Evolutionary conservation across 306 rosid species (phyloP), one percentile per base, ranked within the genome.

Genomic region (Neltuma alba): DNA sequence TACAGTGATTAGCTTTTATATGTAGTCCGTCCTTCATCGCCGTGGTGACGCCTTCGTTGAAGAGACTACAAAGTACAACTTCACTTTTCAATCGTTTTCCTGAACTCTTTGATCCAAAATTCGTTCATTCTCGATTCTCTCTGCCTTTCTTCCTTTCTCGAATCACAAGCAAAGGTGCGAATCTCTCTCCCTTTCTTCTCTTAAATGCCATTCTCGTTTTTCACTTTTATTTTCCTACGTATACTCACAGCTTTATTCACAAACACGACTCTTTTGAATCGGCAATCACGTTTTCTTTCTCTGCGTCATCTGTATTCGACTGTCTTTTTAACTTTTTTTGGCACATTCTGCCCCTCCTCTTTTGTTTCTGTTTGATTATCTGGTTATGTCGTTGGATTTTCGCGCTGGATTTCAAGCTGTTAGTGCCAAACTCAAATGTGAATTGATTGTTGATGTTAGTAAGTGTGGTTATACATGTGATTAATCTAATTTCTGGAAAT

Each of bases 51-150:
- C 71, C 50, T 38, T 38, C 72, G 42, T 66, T 77, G 75, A 76
- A 14, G 54, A 27, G 54, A 60, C 81, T 62, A 40, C 50, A 16
- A 83, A 65, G 71, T 76, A 63, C 79, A 76, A 52, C 76, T 77
- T 47, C 55, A 27, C 57, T 58, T 20, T 42, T 8, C 4, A 27
- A 28, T 72, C 65, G 36, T 28, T 50, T n/a, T 21, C 18, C n/a
- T 68, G 9, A 30, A 52, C 47, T 62, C 38, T 44, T 67, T 61
- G 86, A 85, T 86, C 87, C 70, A 58, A 27, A 62, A 72, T 38
- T 28, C 80, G 14, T 57, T 25, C 63, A 9, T 36, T 57, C n/a
- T 36, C 0, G n/a, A 83, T 30, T 80, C 73, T 80, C 55, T 45
- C 82, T 58, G 37, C 37, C 67, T 72, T 37, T 4, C 79, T 73